These are phyloP conservation scores for Ceratocystis harringtonii DNA, from an alignment of 2,329 filamentous ascomycete genomes.

Conservation along the genomic window DNA sequence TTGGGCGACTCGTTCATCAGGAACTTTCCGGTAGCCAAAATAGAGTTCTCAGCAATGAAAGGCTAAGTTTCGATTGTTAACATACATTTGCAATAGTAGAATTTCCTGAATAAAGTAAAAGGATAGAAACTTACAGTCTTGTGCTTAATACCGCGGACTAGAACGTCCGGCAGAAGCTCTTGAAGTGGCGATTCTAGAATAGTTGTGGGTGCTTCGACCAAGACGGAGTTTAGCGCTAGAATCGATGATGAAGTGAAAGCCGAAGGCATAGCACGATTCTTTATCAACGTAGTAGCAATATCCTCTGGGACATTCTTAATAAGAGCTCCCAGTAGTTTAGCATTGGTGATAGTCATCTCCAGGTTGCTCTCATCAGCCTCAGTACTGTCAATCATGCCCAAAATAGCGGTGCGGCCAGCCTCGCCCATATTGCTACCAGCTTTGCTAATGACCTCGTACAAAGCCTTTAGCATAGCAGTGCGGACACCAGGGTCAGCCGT, in stretches of 20 bases:
- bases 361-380: slow-evolving; percentile 62
- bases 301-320: slow-evolving; percentile 72
- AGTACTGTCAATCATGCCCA: slow-evolving; percentile 66
- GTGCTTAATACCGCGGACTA: slow-evolving; percentile 64
- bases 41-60: slow-evolving; percentile 77
- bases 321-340: slow-evolving; percentile 75
- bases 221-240: slow-evolving; percentile 73
- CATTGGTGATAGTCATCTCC: slow-evolving; percentile 75
- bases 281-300: slow-evolving; percentile 42
- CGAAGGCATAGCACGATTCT: slow-evolving; percentile 62
- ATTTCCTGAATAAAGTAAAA: neutral
- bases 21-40: slow-evolving; percentile 83
- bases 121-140: slow-evolving; percentile 47
- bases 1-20: slow-evolving; percentile 55
- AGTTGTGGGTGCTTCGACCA: slow-evolving; percentile 61
- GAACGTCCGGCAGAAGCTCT: slow-evolving; percentile 59
- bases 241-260: slow-evolving; percentile 66
- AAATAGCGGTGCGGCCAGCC: slow-evolving; percentile 66
- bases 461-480: slow-evolving; percentile 90
- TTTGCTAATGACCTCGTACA: slow-evolving; percentile 93
- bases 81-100: neutral
- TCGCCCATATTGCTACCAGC: slow-evolving; percentile 93
- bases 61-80: slow-evolving; percentile 33
- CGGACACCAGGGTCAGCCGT: slow-evolving; percentile 71
- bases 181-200: slow-evolving; percentile 50